Evolutionary conservation across 2,329 filamentous ascomycete genomes (phyloP).

Genomic region (Hypoxylon sp.): DNA sequence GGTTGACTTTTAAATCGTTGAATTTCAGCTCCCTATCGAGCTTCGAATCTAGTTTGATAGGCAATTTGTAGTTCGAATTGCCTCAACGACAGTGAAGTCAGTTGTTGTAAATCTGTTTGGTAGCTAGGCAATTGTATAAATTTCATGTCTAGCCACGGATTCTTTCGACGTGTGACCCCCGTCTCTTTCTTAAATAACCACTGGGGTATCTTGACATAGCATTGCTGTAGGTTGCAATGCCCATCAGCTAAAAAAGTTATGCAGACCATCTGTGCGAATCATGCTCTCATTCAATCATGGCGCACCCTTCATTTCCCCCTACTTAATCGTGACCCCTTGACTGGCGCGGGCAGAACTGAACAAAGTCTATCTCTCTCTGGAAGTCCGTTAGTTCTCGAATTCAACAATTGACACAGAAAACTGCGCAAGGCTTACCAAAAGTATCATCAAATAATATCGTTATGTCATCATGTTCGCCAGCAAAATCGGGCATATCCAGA

Average conservation of each 20-base stretch:
- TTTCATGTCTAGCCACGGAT: constrained; percentile 10
- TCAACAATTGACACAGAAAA: constrained; percentile 22
- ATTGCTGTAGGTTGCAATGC: constrained; percentile 40
- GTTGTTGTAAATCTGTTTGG: constrained; percentile 15
- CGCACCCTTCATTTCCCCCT: constrained; percentile 48
- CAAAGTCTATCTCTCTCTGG: constrained; percentile 69
- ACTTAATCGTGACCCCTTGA: constrained; percentile 64
- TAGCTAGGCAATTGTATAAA: constrained; percentile 4
- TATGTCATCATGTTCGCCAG: constrained; percentile 94
- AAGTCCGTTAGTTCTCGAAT: constrained; percentile 45
- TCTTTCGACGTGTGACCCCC: constrained; percentile 25
- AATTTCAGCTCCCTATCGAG: constrained; percentile 27
- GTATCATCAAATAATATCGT: constrained; percentile 86
- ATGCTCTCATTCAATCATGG: constrained; percentile 47
- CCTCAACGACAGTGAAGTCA: constrained; percentile 19
- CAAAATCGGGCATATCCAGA: constrained; percentile 88
- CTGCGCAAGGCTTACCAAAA: constrained; percentile 70
- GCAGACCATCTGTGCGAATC: constrained; percentile 45
- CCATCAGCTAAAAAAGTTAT: constrained; percentile 39
- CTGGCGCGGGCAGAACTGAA: constrained; percentile 68
- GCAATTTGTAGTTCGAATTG: constrained; percentile 15
- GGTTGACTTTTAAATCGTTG: constrained; percentile 6
- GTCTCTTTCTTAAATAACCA: constrained; percentile 35
- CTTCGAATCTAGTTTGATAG: constrained; percentile 14
- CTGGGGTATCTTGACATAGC: constrained; percentile 45